A percentile compares a stretch with the other conserved stretches of the same genome.
Evolutionary conservation across 208 protist genomes (phyloP).

Genomic region (Endotrypanum monterogeii): DNA sequence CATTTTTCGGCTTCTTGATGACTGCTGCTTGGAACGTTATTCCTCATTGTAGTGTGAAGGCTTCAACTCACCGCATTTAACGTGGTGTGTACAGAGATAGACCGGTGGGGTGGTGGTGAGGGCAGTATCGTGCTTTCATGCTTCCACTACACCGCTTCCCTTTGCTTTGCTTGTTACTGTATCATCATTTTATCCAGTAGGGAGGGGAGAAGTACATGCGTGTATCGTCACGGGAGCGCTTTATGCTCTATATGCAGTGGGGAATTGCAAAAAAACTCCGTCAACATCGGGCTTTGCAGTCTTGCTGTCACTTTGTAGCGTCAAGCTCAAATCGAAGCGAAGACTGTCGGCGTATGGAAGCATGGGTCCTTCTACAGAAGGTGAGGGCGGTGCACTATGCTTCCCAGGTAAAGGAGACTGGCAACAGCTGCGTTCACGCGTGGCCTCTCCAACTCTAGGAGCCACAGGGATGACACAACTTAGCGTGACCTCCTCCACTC

Average conservation of each 20-base stretch:
- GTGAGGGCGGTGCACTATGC: not conserved
- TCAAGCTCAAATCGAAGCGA: not conserved
- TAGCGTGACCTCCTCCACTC: not conserved
- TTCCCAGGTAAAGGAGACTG: no score
- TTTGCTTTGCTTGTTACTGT: conserved; percentile 2
- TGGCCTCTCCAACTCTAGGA: not conserved
- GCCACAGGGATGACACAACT: not conserved
- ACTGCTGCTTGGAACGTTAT: no score
- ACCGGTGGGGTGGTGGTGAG: no score
- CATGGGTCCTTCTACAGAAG: not conserved
- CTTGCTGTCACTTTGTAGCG: conserved; percentile 2
- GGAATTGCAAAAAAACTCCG: not conserved
- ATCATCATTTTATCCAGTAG: not conserved
- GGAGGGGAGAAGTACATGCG: not conserved
- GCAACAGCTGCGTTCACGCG: not conserved
- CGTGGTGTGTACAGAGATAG: not conserved
- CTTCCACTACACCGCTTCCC: not conserved
- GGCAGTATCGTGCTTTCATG: no score
- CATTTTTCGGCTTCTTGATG: no score
- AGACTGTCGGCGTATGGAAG: not conserved
- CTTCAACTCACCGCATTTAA: not conserved
- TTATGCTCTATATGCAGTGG: not conserved
- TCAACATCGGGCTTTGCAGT: not conserved
- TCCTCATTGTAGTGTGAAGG: not conserved
- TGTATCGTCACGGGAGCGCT: not conserved